phyloP scores from a whole-genome alignment of 2,329 filamentous ascomycete genomes.

The Trichoderma sp. region DNA sequence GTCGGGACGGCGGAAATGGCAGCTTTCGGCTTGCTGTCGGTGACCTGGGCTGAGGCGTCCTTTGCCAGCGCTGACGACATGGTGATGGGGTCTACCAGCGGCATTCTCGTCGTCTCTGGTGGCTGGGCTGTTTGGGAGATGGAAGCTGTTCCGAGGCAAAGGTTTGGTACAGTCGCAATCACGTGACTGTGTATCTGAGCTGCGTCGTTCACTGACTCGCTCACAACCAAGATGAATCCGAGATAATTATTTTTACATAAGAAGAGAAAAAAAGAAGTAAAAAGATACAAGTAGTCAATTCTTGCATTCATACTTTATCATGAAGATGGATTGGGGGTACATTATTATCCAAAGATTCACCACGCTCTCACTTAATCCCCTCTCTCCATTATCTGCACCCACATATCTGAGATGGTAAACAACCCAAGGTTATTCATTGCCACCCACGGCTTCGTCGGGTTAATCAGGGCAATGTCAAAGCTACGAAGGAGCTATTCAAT shows the following conservation, averaged over 20 bases:
- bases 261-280: neutral
- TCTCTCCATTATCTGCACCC: conserved; percentile 36
- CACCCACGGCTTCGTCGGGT: conserved; percentile 35
- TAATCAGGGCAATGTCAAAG: conserved; percentile 35
- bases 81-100: conserved; percentile 40
- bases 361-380: neutral
- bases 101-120: conserved; percentile 31
- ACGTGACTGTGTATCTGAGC: neutral
- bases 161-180: neutral
- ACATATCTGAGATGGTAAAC: conserved; percentile 38
- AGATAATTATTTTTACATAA: neutral
- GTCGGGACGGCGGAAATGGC: conserved; percentile 43
- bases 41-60: conserved; percentile 34
- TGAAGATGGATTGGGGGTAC: neutral
- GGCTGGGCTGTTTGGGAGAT: neutral
- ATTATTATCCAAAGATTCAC: neutral
- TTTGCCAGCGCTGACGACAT: conserved; percentile 44
- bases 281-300: neutral
- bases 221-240: neutral
- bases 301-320: neutral
- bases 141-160: neutral
- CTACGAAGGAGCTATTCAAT: conserved; percentile 36
- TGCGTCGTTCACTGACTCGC: neutral
- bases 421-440: conserved; percentile 34
- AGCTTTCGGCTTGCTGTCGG: conserved; percentile 35